Evolutionary conservation across 768 basidiomycete genomes (phyloP), one percentile per base, ranked within the genome.

Genomic region (Gelatoporia subvermispora): DNA sequence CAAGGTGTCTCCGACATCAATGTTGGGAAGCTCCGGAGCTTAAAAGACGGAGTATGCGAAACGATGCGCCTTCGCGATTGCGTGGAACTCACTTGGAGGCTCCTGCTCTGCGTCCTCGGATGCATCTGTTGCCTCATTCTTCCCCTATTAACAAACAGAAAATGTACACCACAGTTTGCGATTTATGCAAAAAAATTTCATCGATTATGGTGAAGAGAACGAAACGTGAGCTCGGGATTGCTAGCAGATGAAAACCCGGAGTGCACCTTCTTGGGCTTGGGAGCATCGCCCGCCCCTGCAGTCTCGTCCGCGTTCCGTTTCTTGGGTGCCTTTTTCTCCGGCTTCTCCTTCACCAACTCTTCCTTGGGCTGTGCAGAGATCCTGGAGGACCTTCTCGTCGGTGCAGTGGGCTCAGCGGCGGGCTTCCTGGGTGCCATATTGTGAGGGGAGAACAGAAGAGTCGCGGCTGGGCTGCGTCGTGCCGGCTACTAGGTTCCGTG

Each of bases 1-100:
- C 38, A 96, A 70, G 24, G 69, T 67, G 52, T 86, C 89, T 5
- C 93, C 94, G 28, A 91, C 69, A 52, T 87, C 76, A 52, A 94
- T 74, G 2, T 66, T 44, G 11, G 51, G 42, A 18, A 63, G 46
- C 13, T 55, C 52, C 11, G 51, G 50, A 35, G 56, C 47, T 23
- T 66, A 16, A 45, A 21, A 38, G 7, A 38, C n/a, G 11, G 21
- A n/a, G 15, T 21, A 5, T 37, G 24, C 38, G n/a, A 45, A 38
- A 21, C 24, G 5, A 13, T 13, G 13, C 28, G 13, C 28, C 5
- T 7, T 31, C 28, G 8, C 18, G 15, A 23, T 20, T 35, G 41
- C 17, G 38, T 23, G 20, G 37, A 18, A n/a, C 8, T 28, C 10
- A 52, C 51, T 34, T 23, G 20, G 25, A 24, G 39, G 43, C 41